Percentiles rank a stretch among this genome's conserved stretches.
These are phyloP conservation scores for Cyamopsis tetragonoloba DNA, from an alignment of 306 rosid genomes.

Conservation along the genomic window DNA sequence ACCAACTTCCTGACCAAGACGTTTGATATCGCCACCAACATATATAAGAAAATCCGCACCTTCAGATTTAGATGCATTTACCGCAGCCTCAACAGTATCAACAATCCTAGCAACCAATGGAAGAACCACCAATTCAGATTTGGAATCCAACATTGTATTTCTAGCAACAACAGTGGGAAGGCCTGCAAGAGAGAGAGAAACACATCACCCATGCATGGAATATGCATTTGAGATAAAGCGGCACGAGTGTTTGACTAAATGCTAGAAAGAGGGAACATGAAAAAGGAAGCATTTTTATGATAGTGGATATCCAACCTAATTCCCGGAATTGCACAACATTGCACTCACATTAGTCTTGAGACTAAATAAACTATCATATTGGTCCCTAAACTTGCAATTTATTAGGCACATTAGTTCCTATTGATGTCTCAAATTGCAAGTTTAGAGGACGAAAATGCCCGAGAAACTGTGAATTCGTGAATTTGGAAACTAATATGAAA, in stretches of 20 bases:
- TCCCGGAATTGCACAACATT: too few relatives aligned
- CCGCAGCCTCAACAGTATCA: constrained; percentile 54
- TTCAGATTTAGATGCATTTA: constrained; percentile 74
- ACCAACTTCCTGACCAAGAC: constrained; percentile 26
- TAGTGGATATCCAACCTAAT: too few relatives aligned
- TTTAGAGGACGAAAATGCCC: too few relatives aligned
- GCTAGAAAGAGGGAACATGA: not conserved
- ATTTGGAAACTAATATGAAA: too few relatives aligned
- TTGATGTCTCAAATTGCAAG: too few relatives aligned
- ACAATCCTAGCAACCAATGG: constrained; percentile 90
- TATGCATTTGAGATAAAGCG: too few relatives aligned
- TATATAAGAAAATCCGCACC: constrained; percentile 95
- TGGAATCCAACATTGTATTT: constrained; percentile 72
- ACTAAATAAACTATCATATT: too few relatives aligned
- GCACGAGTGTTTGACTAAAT: not conserved
- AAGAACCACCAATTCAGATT: constrained; percentile 65
- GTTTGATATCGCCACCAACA: constrained; percentile 35
- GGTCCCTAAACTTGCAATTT: too few relatives aligned
- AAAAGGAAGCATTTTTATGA: not conserved
- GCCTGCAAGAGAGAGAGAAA: constrained; percentile 44
- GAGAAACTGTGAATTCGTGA: too few relatives aligned
- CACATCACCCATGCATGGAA: not conserved
- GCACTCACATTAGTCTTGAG: too few relatives aligned
- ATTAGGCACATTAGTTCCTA: too few relatives aligned
- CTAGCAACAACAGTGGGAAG: constrained; percentile 94